phyloP scores from a whole-genome alignment of 2,329 filamentous ascomycete species.

The Ceratocystis huliohia region DNA sequence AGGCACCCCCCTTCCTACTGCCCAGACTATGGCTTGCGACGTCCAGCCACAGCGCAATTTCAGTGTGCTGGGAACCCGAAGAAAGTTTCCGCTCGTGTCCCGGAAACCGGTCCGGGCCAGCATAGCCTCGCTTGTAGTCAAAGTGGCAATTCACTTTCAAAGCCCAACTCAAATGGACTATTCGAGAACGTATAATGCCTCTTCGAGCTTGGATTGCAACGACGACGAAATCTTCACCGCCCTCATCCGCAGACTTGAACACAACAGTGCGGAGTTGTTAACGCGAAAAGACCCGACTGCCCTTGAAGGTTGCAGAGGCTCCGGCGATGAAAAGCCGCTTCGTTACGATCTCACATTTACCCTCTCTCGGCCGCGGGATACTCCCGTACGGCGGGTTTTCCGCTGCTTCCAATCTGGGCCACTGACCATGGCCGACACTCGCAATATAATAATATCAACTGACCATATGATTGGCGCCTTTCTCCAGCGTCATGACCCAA shows the following conservation, averaged over 20 bases:
- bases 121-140: constrained; percentile 29
- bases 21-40: constrained; percentile 19
- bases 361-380: constrained; percentile 29
- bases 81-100: constrained; percentile 27
- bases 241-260: constrained; percentile 38
- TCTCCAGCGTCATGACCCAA: constrained; percentile 37
- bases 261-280: constrained; percentile 41
- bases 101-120: constrained; percentile 19
- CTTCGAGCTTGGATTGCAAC: constrained; percentile 33
- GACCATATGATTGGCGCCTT: constrained; percentile 41
- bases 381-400: constrained; percentile 32
- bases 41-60: constrained; percentile 16
- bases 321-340: constrained; percentile 31
- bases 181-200: constrained; percentile 36
- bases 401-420: constrained; percentile 39
- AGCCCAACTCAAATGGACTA: constrained; percentile 35
- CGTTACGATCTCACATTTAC: constrained; percentile 39
- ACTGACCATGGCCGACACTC: constrained; percentile 33
- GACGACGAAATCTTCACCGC: constrained; percentile 36
- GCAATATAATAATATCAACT: constrained; percentile 36
- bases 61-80: constrained; percentile 25
- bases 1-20: constrained; percentile 23
- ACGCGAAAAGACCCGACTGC: constrained; percentile 40
- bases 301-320: constrained; percentile 30
- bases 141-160: constrained; percentile 36